Conservation (phyloP, 108 stramenopile species). For the Nannochloropsis gaditana region DNA sequence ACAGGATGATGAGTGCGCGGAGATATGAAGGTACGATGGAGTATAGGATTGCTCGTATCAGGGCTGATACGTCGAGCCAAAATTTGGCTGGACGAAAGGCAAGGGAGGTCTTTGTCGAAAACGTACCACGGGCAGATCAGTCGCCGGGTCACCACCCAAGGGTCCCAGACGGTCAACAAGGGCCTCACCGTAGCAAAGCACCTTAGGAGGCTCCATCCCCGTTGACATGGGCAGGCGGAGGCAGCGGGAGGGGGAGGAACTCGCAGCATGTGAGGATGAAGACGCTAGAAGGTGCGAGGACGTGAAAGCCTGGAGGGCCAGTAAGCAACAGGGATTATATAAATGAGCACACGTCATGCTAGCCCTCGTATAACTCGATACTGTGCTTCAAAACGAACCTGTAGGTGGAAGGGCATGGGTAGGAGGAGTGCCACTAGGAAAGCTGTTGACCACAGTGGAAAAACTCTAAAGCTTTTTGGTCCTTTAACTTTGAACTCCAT, state of each 20-base stretch:
- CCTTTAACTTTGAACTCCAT: no score
- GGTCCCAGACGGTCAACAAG: slow-evolving; percentile 15
- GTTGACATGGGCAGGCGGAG: background rate
- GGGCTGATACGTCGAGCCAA: no score
- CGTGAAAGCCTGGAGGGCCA: background rate
- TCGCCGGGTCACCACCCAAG: background rate
- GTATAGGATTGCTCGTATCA: no score
- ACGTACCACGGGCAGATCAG: slow-evolving; percentile 19
- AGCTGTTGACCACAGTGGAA: no score
- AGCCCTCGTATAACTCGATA: no score
- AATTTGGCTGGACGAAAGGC: background rate
- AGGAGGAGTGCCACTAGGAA: no score
- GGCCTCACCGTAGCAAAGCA: background rate
- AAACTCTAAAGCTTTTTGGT: no score
- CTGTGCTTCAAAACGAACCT: no score
- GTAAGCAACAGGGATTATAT: no score
- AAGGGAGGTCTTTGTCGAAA: background rate
- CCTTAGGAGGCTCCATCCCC: background rate
- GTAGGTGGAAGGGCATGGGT: no score
- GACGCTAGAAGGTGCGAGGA: background rate
- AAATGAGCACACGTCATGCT: no score
- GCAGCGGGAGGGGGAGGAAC: background rate
- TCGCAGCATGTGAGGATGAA: background rate
- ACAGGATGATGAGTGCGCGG: background rate
- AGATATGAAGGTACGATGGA: no score